These are phyloP conservation scores for Collybia sordida DNA, from an alignment of 768 basidiomycete species.

Conservation along the genomic window DNA sequence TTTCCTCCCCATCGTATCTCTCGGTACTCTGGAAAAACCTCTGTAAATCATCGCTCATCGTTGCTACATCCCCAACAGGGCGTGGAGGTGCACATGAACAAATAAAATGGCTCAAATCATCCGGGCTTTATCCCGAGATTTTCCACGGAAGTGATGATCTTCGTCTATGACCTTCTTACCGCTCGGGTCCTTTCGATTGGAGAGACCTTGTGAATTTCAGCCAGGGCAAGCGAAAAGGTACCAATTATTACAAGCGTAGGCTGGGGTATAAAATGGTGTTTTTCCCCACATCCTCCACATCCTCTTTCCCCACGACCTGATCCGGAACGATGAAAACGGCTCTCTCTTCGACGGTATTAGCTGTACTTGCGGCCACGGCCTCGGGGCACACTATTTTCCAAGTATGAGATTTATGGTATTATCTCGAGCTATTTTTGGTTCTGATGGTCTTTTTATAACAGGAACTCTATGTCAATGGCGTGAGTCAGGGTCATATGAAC, in stretches of 20 bases:
- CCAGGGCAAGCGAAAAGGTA: background rate
- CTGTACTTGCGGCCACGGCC: constrained; percentile 21
- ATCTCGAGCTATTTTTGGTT: background rate
- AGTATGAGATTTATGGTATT: constrained; percentile 16
- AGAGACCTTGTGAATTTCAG: constrained; percentile 1
- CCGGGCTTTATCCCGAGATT: constrained; percentile 16
- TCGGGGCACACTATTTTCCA: constrained; percentile 56
- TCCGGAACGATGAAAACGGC: constrained; percentile 3
- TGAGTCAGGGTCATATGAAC: constrained; percentile 37
- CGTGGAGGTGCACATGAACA: background rate
- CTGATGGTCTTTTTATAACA: constrained; percentile 11
- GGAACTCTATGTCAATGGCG: constrained; percentile 54
- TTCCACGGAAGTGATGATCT: background rate
- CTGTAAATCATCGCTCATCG: constrained; percentile 14
- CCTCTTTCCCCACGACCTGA: no score
- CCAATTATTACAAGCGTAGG: background rate
- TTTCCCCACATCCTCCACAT: background rate
- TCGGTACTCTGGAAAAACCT: constrained; percentile 8
- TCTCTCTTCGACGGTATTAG: constrained; percentile 8
- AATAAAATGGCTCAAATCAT: background rate
- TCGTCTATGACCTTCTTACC: background rate
- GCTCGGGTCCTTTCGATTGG: background rate
- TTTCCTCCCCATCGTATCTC: no score
- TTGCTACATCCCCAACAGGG: background rate
- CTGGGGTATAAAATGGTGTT: constrained; percentile 5